Evolutionary conservation across 1,284 basidiomycete species (phyloP).

Genomic region (Ganoderma lucidum): DNA sequence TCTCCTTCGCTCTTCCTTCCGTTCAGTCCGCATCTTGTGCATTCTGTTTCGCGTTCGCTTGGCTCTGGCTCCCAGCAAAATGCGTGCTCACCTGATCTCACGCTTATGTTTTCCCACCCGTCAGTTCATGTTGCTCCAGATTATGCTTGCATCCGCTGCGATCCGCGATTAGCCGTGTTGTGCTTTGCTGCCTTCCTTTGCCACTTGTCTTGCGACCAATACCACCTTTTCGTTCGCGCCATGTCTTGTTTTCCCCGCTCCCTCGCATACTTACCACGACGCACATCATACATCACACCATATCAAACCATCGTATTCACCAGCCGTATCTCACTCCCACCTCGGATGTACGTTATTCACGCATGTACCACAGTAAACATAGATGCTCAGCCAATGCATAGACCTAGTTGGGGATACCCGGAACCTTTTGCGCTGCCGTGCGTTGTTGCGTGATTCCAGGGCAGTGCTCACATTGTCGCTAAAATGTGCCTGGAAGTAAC

Average conservation of each 20-base stretch:
- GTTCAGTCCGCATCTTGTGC: constrained; percentile 1
- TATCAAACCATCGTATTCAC: constrained; percentile 16
- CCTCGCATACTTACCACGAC: constrained; percentile 12
- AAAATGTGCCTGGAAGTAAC: constrained; percentile 4
- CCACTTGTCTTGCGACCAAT: constrained; percentile 17
- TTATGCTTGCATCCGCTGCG: constrained; percentile 7
- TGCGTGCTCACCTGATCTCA: constrained; percentile 10
- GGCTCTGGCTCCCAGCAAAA: constrained; percentile 8
- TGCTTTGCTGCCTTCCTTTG: background rate
- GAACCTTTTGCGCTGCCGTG: background rate
- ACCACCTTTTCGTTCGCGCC: constrained; percentile 8
- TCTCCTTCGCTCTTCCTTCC: constrained; percentile 7
- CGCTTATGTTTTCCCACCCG: background rate
- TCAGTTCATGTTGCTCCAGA: constrained; percentile 1
- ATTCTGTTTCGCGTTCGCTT: constrained; percentile 5
- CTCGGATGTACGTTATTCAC: constrained; percentile 28
- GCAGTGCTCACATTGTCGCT: background rate
- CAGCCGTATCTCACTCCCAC: constrained; percentile 13
- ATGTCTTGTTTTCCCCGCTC: background rate
- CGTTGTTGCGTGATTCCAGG: background rate
- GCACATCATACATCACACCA: constrained; percentile 18
- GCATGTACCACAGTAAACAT: constrained; percentile 33
- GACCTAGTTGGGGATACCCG: constrained; percentile 11
- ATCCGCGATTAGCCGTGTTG: constrained; percentile 3
- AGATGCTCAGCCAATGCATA: constrained; percentile 34